A percentile compares a stretch with the other conserved stretches of the same genome.
Evolutionary conservation across 179 eudicot genomes (phyloP).

Genomic region (Nepenthes alata): DNA sequence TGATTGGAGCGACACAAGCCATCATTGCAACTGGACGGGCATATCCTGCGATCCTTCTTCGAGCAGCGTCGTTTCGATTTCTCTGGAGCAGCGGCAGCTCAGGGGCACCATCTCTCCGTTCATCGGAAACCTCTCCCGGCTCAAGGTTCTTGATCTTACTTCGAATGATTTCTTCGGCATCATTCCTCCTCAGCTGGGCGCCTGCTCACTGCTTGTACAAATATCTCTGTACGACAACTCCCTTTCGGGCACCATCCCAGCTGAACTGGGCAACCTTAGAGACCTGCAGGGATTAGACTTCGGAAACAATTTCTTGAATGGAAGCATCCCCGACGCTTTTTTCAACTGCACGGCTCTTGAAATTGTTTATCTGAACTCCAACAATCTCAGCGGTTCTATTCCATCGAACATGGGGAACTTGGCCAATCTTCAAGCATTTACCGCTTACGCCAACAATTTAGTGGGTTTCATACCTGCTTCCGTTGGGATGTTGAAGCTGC

Average conservation of each 20-base stretch:
- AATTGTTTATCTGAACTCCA: conserved; percentile 25
- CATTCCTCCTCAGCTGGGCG: conserved; percentile 47
- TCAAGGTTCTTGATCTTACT: conserved; percentile 59
- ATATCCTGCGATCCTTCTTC: conserved; percentile 36
- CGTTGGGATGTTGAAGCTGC: conserved; percentile 26
- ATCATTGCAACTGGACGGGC: conserved; percentile 79
- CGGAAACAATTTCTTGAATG: conserved; percentile 42
- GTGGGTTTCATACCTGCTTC: conserved; percentile 52
- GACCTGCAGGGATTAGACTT: conserved; percentile 35
- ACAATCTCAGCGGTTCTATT: conserved; percentile 43
- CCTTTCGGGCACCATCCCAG: conserved; percentile 47
- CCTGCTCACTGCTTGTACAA: conserved; percentile 31
- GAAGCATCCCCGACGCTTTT: conserved; percentile 41
- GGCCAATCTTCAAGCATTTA: conserved; percentile 28
- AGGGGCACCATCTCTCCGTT: conserved; percentile 42
- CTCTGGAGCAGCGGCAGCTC: conserved; percentile 34
- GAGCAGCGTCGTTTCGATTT: conserved; percentile 26
- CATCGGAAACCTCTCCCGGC: conserved; percentile 48
- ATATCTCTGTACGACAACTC: conserved; percentile 31
- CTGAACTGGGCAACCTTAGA: conserved; percentile 33
- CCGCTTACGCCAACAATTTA: conserved; percentile 33
- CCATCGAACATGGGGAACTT: conserved; percentile 50
- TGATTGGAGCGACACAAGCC: conserved; percentile 38
- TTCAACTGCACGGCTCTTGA: conserved; percentile 36
- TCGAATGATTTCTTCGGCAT: conserved; percentile 47